Base-by-base conservation (phyloP, 2,329 filamentous ascomycete species). In the Aphanoascus verrucosus region DNA sequence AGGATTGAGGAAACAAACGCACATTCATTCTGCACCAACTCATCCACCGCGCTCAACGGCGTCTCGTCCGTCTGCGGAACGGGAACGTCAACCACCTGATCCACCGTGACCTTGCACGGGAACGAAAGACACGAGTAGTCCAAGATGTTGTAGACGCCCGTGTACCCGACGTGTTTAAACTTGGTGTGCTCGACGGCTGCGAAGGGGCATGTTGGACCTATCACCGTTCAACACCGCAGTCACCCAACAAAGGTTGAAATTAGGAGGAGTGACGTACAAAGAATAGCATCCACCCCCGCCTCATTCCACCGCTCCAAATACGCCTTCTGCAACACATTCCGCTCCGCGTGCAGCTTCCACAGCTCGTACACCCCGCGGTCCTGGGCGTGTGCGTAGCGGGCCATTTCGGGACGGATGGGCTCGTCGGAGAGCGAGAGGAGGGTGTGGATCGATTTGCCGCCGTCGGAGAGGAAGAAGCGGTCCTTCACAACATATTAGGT, bases 61-160 rank as follows among this genome's bases (percentile, higher is more conserved):
- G 64, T 56, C 0, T 60, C 62, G 2, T 59, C 37, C 9, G 35
- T 34, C 14, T 53, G 56, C 32, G 74, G 65, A 12, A 66, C 59
- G 34, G 74, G 65, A 12, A 66, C 59, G 60, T 83, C 80, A 3
- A 80, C 49, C 0, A 47, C 62, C 60, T 76, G 75, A 52, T 81
- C 73, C 0, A 73, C 77, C 44, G 64, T 52, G 6, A 63, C 53
- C 71, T 0, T 77, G 80, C 1, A 82, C 74, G 80, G 80, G 17
- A 83, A 69, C 1, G 77, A 72, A 0, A 75, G 73, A 34, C 68
- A 69, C 0, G 74, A 77, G 54, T 82, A 82, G 60, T 83, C 79
- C 14, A 82, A 59, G 15, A 79, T 53, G 58, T 83, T 83, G 43
- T 80, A 71, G 6, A 70, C 73, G 1, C 62, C 60, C 0, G 67